Evolutionary conservation across 306 rosid species (phyloP), one percentile per base, ranked within the genome.

Genomic region (Cicer yamashitae): DNA sequence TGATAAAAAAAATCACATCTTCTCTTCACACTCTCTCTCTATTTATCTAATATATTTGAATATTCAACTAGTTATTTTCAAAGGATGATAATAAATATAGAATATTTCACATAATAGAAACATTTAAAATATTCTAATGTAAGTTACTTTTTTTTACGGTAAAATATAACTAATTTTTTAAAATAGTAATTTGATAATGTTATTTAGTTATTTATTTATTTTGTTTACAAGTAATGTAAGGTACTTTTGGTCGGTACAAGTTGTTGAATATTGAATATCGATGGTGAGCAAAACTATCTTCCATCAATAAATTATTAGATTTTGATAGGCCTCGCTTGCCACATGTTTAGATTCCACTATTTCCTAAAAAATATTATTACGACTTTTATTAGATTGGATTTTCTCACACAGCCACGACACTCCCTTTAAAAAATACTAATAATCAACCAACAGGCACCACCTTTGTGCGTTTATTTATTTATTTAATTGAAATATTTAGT

Each of bases 281-380:
- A 25, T 14, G 3, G 48, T 46, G 17, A 59, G 10, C n/a, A 65
- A 52, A 65, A 54, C 20, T 43, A 56, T 45, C 68, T 68, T 45
- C 10, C 34, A 69, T 69, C 45, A 7, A 14, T 60, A 37, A 34
- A 13, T 60, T 30, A 60, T 2, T 60, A 60, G 18, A 54, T 56
- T 6, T 76, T 37, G 67, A 15, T 40, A 14, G 15, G 3, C 79
- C 77, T 67, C 8, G 46, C 41, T 60, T 77, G 77, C 77, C 82
- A 77, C 82, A 25, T 73, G 84, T 39, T 56, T 38, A 34, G 65
- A 58, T 48, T 44, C 5, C 67, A 41, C 37, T 71, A 15, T 60
- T 12, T 30, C 5, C 37, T 30, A 30, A 30, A 30, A 30, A 30
- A 30, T 30, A 30, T 30, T 30, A 30, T 30, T 30, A 30, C 37